Conservation (phyloP, 1,139 yeast species). For the Saccharomyces hybrid region DNA sequence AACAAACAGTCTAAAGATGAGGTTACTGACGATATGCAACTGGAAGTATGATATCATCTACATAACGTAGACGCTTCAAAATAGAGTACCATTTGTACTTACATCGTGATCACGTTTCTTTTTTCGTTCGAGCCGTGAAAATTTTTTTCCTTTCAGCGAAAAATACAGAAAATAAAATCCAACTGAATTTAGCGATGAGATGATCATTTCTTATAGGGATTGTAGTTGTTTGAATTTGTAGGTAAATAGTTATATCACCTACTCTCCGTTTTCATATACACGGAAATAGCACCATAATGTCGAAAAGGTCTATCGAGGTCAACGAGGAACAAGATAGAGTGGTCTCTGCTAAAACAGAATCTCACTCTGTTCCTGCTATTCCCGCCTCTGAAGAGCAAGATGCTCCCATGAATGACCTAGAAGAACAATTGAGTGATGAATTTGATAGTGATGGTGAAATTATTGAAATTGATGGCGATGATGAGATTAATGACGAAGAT, state of each 20-base stretch:
- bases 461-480: constrained; percentile 68
- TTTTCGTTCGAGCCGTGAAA: constrained; percentile 1
- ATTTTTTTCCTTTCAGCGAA: constrained; percentile 4
- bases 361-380: constrained; percentile 31
- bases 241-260: background rate
- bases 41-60: background rate
- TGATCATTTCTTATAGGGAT: background rate
- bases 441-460: constrained; percentile 89
- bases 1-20: constrained; percentile 6
- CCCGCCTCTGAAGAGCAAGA: constrained; percentile 34
- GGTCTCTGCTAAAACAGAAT: constrained; percentile 34
- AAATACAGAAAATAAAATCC: background rate
- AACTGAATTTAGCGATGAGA: background rate
- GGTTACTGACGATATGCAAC: background rate
- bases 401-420: constrained; percentile 80
- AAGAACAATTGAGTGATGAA: constrained; percentile 92
- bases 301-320: constrained; percentile 51
- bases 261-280: background rate
- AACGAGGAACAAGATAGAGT: constrained; percentile 31
- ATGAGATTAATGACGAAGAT: constrained; percentile 43
- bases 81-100: background rate
- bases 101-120: background rate
- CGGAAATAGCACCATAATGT: constrained; percentile 35
- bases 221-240: background rate
- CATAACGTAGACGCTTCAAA: background rate